Conservation (phyloP, 495 filamentous ascomycete genomes). For the Tuber microsphaerosporum region DNA sequence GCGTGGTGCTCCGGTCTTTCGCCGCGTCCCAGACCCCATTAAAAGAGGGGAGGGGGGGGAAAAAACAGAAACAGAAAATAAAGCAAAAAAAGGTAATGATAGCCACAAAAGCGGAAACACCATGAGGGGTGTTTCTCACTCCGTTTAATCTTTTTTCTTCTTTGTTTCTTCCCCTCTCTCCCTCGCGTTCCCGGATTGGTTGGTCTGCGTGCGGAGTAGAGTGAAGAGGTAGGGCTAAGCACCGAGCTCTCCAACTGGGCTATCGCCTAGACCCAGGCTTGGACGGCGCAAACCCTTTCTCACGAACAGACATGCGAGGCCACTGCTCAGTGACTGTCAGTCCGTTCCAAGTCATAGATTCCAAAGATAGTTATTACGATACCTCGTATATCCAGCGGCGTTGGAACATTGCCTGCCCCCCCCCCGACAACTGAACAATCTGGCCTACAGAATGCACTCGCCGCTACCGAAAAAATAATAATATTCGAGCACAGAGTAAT, state of each 20-base stretch:
- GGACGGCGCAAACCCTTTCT: neutral
- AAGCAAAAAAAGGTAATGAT: neutral
- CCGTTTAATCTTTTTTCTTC: neutral
- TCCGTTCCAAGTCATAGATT: neutral
- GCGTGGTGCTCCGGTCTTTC: neutral
- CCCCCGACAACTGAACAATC: neutral
- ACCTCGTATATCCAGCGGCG: neutral
- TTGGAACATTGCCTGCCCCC: neutral
- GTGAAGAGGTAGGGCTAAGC: neutral
- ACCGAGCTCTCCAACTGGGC: neutral
- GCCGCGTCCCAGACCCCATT: neutral
- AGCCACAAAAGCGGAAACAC: neutral
- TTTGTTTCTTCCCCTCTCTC: neutral
- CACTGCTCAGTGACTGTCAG: neutral
- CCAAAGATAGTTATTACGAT: neutral
- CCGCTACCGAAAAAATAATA: neutral
- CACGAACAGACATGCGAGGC: neutral
- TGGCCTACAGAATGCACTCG: neutral
- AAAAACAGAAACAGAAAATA: neutral
- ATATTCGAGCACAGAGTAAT: neutral
- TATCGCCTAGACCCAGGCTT: neutral
- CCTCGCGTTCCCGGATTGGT: neutral
- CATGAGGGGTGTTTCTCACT: neutral
- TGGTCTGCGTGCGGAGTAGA: neutral
- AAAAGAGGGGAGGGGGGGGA: neutral